Conservation (phyloP, 108 stramenopile genomes). For the Skeletonema costatum region DNA sequence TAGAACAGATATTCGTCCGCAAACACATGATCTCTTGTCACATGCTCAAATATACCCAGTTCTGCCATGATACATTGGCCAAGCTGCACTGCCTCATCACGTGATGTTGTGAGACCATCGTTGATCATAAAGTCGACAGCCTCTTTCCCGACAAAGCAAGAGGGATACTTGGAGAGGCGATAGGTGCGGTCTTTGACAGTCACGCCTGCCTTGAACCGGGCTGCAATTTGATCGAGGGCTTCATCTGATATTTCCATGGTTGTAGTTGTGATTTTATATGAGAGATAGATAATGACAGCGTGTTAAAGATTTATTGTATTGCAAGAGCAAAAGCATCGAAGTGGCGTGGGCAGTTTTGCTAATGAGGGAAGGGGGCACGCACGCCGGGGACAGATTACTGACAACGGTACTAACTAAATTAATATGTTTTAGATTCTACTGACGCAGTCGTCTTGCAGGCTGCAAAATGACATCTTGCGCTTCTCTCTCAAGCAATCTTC, state of each 20-base stretch:
- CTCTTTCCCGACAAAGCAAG: conserved; percentile 53
- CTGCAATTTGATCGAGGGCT: conserved; percentile 23
- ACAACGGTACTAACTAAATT: too few relatives aligned
- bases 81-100: conserved; percentile 58
- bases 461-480: too few relatives aligned
- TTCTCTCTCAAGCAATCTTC: too few relatives aligned
- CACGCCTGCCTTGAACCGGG: conserved; percentile 22
- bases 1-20: conserved; percentile 55
- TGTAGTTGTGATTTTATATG: not conserved
- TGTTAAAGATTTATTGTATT: too few relatives aligned
- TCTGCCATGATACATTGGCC: conserved; percentile 40
- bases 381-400: too few relatives aligned
- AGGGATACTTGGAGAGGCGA: conserved; percentile 40
- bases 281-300: too few relatives aligned
- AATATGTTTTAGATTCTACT: too few relatives aligned
- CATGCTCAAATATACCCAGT: conserved; percentile 53
- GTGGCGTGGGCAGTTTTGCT: too few relatives aligned
- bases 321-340: too few relatives aligned
- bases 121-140: conserved; percentile 57
- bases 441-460: too few relatives aligned
- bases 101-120: conserved; percentile 18
- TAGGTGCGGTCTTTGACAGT: conserved; percentile 20
- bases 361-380: too few relatives aligned
- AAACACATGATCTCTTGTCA: conserved; percentile 52
- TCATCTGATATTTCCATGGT: not conserved